Evolutionary conservation across 495 filamentous ascomycete genomes (phyloP), one percentile per base, ranked within the genome.

Genomic region (Parathielavia hyrcaniae): DNA sequence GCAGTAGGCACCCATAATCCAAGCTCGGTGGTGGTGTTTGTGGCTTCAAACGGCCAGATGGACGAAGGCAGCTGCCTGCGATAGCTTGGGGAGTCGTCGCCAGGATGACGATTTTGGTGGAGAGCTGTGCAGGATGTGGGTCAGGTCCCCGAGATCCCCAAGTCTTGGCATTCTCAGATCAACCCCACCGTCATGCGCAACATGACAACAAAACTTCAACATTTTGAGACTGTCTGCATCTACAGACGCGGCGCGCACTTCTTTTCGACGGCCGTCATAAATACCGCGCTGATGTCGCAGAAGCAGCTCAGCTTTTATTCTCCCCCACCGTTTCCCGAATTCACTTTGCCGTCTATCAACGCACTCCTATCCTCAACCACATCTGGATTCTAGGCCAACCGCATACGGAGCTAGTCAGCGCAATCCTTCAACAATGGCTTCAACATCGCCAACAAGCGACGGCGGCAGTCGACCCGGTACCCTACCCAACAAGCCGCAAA

Each of bases 1-100:
- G 16, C 17, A 38, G 41, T 61, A 74, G 70, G 73, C 70, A 72
- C 54, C 73, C 72, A 70, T 74, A 55, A 57, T 69, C 34, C 54
- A 39, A 49, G 17, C 38, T 32, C 39, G 34, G 4, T 10, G 13
- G 14, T 5, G 14, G 23, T 34, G 30, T 22, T 36, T 35, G 38
- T 16, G 55, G 3, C 16, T 20, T 41, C 20, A 13, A n/a, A n/a
- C n/a, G n/a, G n/a, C n/a, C n/a, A 1, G 48, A 9, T 20, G 32
- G 34, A 53, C 7, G 7, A 22, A 12, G n/a, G 38, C 46, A 30
- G 61, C 20, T 66, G 61, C 56, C 62, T 67, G 32, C 44, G 14
- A n/a, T 9, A 30, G 26, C 26, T 30, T 30, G 26, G 3, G 6
- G 26, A 30, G 26, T 30, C 26, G 26, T 6, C 2, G 26, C 2